Evolutionary conservation across 257 asterid genomes (phyloP), one percentile per base, ranked within the genome.

Genomic region (Sherardia arvensis): DNA sequence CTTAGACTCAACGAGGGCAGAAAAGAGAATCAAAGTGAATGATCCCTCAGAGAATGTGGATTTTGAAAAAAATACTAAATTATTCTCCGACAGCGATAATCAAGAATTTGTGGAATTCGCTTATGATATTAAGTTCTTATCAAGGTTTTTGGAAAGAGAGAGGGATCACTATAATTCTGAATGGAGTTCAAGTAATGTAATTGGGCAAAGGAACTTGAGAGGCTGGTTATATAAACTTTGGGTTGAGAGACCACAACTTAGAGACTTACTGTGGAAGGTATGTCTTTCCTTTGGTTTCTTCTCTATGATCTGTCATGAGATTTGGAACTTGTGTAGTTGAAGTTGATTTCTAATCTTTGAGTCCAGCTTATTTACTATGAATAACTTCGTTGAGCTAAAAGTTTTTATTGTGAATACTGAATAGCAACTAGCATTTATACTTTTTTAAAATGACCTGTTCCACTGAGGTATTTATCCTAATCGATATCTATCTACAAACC

Each of bases 181-280:
- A 71, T 93, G 99, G 99, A 77, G 94, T 82, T 73, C 87, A 67
- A 77, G 96, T 70, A 93, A 90, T 76, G 76, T 84, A 75, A 89
- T 93, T 64, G 99, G 94, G 66, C 96, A 89, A 67, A 80, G 99
- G 71, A 95, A 93, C 84, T 79, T 93, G 97, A 79, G 99, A 79
- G 90, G 74, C 70, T 93, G 97, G 99, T 73, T 90, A 47, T 77
- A 78, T 66, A 90, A 78, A 76, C 99, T 90, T 64, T 93, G 99
- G 99, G 74, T 77, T 55, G 74, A 74, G 68, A 84, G 81, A 72
- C 95, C 96, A 28, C 87, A 62, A 67, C 78, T 79, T 60, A 79
- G 97, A 76, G 94, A 84, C 77, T 84, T 89, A 62, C 73, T 89
- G 68, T 93, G 99, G 99, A 90, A 85, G 99, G 99, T 93, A 85